Evolutionary conservation across 202 grass and related monocot species (phyloP), one percentile per base, ranked within the genome.

Genomic region (Dendrocalamus latiflorus): DNA sequence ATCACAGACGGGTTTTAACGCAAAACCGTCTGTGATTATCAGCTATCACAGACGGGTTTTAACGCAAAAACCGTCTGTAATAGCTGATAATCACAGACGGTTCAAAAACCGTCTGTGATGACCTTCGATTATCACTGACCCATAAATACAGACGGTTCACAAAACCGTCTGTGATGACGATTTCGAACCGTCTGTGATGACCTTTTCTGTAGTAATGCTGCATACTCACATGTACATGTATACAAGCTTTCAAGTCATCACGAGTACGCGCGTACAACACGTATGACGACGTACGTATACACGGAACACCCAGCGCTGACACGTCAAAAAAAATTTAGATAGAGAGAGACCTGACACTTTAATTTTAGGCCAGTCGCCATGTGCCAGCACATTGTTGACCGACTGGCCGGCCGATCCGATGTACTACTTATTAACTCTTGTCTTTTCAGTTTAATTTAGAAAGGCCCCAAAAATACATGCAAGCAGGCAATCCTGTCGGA

Each of bases 401-500:
- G n/a, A n/a, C n/a, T n/a, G 42, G 5, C 42, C 0, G 42, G 68
- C 42, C 14, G 14, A 16, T 18, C n/a, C n/a, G n/a, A n/a, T n/a
- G n/a, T n/a, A n/a, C n/a, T n/a, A n/a, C n/a, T 42, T 13, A 21
- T 41, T 20, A 22, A 26, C 42, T 20, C 44, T n/a, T 20, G 68
- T 20, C 25, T 49, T 20, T 17, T 11, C 43, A 30, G 47, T 18
- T 49, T 30, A 4, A 15, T 16, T 30, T 30, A 61, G 12, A 61
- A 61, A 30, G 5, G 3, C 58, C 11, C 58, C 22, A 16, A 8
- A 28, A 61, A 61, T 30, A 30, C 25, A 65, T 65, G n/a, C n/a
- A n/a, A n/a, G n/a, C n/a, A n/a, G n/a, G 61, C 14, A 6, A 30
- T 80, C 48, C 57, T 80, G 77, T 68, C 64, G 36, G 64, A 57